Evolutionary conservation across 805 yeast species (phyloP), one percentile per base, ranked within the genome.

Genomic region (Metschnikowia continentalis): DNA sequence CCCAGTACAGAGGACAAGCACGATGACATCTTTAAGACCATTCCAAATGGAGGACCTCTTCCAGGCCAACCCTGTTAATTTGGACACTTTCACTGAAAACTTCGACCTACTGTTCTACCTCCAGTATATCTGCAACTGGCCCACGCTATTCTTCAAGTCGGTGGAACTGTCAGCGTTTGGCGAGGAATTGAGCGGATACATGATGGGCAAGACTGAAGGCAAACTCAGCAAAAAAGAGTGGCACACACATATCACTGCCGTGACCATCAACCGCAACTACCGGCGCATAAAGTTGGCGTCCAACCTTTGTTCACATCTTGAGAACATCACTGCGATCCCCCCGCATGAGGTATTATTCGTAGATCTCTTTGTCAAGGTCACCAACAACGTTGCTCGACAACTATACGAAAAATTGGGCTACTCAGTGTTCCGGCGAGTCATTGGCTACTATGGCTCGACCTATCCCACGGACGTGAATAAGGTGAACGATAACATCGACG

Each of bases 161-260:
- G 71, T 70, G 2, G 84, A 79, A 55, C 33, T 23, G 40, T 19
- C 47, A 3, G 41, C 23, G 6, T 44, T 19, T 19, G 47, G 47
- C 3, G 50, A 41, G 8, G 52, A 46, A 41, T 70, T 74, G 30
- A 74, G 88, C 33, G 92, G 91, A 0, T 86, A 87, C 64, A 85
- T 94, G 96, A 82, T 94, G 82, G 98, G 95, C n/a, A 94, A 94
- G 66, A 84, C 96, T 0, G 99, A 94, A 66, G 99, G 99, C 0
- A 74, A 69, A 46, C 50, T 73, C 36, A 54, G 74, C 35, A 81
- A 78, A 5, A 81, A 77, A 43, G 94, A 90, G 53, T 92, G 97
- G 96, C 99, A 94, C 63, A 82, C 96, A 1, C 99, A 94, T 66
- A 90, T 94, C 46, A 90, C 98, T 0, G 98, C 99, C 0, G 96